Conservation (phyloP, 2,329 filamentous ascomycete species). For the Ambrosiella cleistominuta region DNA sequence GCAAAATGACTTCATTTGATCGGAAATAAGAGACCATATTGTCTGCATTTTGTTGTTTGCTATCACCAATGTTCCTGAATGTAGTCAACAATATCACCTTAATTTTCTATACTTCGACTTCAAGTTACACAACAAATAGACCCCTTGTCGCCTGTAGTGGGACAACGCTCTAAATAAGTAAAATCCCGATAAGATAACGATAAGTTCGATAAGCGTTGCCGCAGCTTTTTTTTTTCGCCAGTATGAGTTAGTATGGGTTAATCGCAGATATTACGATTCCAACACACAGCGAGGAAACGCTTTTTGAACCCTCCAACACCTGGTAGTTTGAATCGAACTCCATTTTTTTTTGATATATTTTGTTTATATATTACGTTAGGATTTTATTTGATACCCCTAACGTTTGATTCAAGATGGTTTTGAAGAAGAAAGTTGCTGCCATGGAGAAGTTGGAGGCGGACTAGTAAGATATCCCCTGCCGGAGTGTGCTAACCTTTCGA, state of each 20-base stretch:
- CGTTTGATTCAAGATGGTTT: slow-evolving; percentile 36
- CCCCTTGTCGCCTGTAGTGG: too few relatives aligned
- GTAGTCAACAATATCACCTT: too few relatives aligned
- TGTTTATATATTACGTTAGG: neutral
- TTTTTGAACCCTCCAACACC: neutral
- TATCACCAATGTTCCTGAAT: too few relatives aligned
- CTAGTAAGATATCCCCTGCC: slow-evolving; percentile 33
- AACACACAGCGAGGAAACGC: neutral
- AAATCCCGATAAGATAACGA: slow-evolving; percentile 8
- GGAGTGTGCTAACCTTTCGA: neutral
- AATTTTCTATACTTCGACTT: too few relatives aligned
- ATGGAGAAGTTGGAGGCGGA: slow-evolving; percentile 93
- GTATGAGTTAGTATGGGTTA: neutral
- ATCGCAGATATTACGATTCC: neutral
- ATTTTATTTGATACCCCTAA: neutral
- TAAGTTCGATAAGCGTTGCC: neutral
- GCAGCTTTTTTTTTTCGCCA: slow-evolving; percentile 1
- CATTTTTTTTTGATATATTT: neutral
- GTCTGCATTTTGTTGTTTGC: too few relatives aligned
- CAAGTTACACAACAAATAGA: too few relatives aligned
- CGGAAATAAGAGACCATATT: too few relatives aligned
- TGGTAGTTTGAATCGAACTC: neutral
- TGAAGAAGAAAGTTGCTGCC: slow-evolving; percentile 73
- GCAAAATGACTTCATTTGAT: too few relatives aligned
- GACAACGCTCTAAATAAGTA: neutral